Evolutionary conservation across 768 basidiomycete species (phyloP), one percentile per base, ranked within the genome.

Genomic region (Macrolepiota dolichaula): DNA sequence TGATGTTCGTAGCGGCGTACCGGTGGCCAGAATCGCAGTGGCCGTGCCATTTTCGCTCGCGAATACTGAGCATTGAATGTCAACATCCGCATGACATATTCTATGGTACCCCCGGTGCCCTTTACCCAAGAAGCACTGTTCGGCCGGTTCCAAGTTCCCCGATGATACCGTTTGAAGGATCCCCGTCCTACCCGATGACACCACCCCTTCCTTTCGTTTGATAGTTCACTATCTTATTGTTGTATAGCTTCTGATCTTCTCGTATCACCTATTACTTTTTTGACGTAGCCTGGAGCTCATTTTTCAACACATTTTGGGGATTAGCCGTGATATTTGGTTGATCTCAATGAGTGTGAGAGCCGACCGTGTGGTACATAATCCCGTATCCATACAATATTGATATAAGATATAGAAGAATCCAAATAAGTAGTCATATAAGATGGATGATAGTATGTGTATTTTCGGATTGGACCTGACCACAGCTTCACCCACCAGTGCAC

Each of bases 281-380:
- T 42, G 40, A 42, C 49, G 46, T 53, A 52, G 59, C 54, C 53
- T 49, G 61, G 57, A 57, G 61, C 62, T 62, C 55, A 40, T 42
- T 27, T 10, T 44, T 15, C 65, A 61, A 66, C 59, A 44, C 55
- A 51, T 44, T 56, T 24, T 38, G 59, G 62, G 63, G 60, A 38
- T 61, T 64, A 50, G 54, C 57, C 32, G 17, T 22, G 22, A 50
- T 27, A 38, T 22, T 9, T 49, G 24, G 13, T 25, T 11, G n/a
- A 24, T 17, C 24, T 49, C 40, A 42, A 3, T 32, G 29, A 42
- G 40, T 9, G n/a, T 42, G 40, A 42, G 40, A 17, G 40, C 0
- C 7, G 19, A 42, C n/a, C 3, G n/a, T 32, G 40, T 42, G 4
- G 40, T 4, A 3, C 4, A 11, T 42, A 42, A 42, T 42, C 10